A percentile compares a stretch with the other conserved stretches of the same genome.
Conservation (phyloP, 2,329 filamentous ascomycete genomes). For the Colletotrichum tamarilloi region DNA sequence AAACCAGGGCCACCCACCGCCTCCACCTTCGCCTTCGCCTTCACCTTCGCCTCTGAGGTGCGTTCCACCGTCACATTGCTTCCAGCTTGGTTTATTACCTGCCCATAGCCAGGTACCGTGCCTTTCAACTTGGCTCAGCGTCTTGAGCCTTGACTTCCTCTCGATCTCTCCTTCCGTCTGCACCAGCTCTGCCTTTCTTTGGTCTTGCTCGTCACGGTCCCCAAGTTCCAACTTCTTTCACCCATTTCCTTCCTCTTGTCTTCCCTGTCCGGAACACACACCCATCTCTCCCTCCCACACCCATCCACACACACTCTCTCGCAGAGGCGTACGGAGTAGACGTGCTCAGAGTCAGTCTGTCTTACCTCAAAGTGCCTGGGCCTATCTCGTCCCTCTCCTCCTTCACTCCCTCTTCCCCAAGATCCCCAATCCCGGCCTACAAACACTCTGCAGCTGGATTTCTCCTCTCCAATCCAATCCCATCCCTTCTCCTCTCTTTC, state of each 20-base stretch:
- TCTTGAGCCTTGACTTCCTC: slow-evolving; percentile 19
- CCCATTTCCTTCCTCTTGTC: neutral
- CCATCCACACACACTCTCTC: neutral
- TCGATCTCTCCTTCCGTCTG: neutral
- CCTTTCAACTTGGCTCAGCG: slow-evolving; percentile 1
- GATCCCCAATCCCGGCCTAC: slow-evolving; percentile 29
- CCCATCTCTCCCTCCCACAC: neutral
- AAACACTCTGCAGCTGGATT: slow-evolving; percentile 15
- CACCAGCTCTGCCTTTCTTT: neutral
- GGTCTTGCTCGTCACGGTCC: neutral
- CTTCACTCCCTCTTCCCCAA: slow-evolving; percentile 14
- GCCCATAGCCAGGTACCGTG: neutral
- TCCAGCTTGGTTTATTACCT: slow-evolving; percentile 17
- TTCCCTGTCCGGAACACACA: neutral
- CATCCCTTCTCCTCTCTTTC: slow-evolving; percentile 9
- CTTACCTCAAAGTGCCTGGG: slow-evolving; percentile 26
- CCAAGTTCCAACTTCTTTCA: neutral
- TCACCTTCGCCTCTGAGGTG: too few relatives aligned
- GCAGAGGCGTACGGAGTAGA: neutral
- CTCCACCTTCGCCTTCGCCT: neutral
- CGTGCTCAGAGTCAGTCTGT: slow-evolving; percentile 3
- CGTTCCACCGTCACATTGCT: too few relatives aligned
- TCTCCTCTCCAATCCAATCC: slow-evolving; percentile 26
- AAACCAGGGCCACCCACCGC: neutral
- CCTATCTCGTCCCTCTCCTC: slow-evolving; percentile 22